Evolutionary conservation across 202 grass and related monocot species (phyloP).

Genomic region (Eragrostis tef): DNA sequence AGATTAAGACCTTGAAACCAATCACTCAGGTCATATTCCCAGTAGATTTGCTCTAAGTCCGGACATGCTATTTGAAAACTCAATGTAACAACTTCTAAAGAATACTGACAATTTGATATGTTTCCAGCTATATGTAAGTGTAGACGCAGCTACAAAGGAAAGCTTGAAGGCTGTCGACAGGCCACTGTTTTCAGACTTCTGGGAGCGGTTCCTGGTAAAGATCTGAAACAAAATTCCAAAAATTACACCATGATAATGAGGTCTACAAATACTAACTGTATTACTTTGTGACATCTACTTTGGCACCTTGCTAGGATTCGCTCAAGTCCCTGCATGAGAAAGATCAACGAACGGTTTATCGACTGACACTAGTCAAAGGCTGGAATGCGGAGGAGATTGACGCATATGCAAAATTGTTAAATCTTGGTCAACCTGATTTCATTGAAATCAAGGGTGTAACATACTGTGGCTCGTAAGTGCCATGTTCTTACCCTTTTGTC

Average conservation of each 20-base stretch:
- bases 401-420: slow-evolving; percentile 76
- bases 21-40: slow-evolving; percentile 76
- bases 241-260: slow-evolving; percentile 6
- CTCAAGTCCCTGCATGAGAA: slow-evolving; percentile 80
- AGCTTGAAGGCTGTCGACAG: slow-evolving; percentile 95
- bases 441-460: slow-evolving; percentile 99
- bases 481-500: slow-evolving; percentile 5
- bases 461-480: slow-evolving; percentile 92
- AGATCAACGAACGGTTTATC: slow-evolving; percentile 89
- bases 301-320: slow-evolving; percentile 60
- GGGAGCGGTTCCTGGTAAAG: slow-evolving; percentile 92
- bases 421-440: slow-evolving; percentile 83
- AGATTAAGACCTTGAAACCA: slow-evolving; percentile 76
- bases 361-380: slow-evolving; percentile 94
- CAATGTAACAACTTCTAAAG: slow-evolving; percentile 26
- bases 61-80: slow-evolving; percentile 10
- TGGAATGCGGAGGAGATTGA: slow-evolving; percentile 96
- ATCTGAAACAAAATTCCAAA: slow-evolving; percentile 39
- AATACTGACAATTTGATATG: slow-evolving; percentile 35
- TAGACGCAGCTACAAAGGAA: slow-evolving; percentile 92
- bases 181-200: slow-evolving; percentile 90
- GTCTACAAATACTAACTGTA: slow-evolving; percentile 48
- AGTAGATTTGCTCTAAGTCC: neutral
- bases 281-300: slow-evolving; percentile 34
- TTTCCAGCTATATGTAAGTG: slow-evolving; percentile 93